Evolutionary conservation across 768 basidiomycete species (phyloP).

Genomic region (Fomitopsis serialis): DNA sequence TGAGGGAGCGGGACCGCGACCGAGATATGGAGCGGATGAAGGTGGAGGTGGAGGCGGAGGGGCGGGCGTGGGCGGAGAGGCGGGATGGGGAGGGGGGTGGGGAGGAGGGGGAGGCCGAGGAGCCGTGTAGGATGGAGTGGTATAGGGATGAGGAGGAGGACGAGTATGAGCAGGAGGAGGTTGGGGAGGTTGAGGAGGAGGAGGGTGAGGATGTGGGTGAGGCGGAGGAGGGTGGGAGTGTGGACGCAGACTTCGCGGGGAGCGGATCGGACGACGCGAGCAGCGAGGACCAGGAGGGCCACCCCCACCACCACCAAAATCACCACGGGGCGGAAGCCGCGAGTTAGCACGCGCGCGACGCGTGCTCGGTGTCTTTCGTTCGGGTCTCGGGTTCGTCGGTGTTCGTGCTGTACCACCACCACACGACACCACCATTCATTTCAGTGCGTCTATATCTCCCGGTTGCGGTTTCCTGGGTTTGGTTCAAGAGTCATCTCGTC

Average conservation of each 20-base stretch:
- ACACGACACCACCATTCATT: too few relatives aligned
- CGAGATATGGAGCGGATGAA: conserved; percentile 7
- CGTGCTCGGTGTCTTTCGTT: too few relatives aligned
- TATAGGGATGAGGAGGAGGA: conserved; percentile 17
- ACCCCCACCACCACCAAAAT: too few relatives aligned
- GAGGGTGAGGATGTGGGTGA: neutral
- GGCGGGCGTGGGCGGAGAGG: conserved; percentile 12
- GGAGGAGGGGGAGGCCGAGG: conserved; percentile 6
- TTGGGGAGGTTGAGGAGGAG: neutral
- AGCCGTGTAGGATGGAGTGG: conserved; percentile 10
- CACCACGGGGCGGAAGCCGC: neutral
- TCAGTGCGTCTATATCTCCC: too few relatives aligned
- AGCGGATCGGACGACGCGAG: neutral
- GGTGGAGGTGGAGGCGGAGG: conserved; percentile 6
- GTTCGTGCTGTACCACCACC: too few relatives aligned
- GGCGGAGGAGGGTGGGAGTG: neutral
- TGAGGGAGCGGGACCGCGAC: conserved; percentile 16
- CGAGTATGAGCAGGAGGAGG: conserved; percentile 11
- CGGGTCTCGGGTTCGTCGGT: too few relatives aligned
- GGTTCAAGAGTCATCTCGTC: too few relatives aligned
- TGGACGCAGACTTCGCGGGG: neutral
- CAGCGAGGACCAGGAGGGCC: neutral
- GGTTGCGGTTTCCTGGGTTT: too few relatives aligned
- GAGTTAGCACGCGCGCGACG: too few relatives aligned
- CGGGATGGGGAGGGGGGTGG: neutral